A percentile compares a stretch with the other conserved stretches of the same genome.
Evolutionary conservation across 331 rosid genomes (phyloP).

Genomic region (Telfairia occidentalis): DNA sequence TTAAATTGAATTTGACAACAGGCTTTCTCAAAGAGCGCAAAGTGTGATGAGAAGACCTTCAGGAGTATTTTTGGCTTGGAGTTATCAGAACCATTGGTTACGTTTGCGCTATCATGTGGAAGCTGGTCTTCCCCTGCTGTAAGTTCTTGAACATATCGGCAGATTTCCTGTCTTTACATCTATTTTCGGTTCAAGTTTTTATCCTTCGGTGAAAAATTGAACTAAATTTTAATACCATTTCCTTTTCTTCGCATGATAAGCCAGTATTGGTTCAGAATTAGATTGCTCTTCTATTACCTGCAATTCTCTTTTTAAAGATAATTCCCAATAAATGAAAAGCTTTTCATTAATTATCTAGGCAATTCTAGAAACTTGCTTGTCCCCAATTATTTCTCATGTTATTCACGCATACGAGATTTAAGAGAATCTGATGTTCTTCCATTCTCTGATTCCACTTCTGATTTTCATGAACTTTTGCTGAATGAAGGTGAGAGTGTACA

Average conservation of each 20-base stretch:
- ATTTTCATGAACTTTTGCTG: not conserved
- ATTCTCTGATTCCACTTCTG: not conserved
- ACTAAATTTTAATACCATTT: not conserved
- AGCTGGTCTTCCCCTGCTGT: slow-evolving; percentile 99
- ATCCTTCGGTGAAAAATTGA: not conserved
- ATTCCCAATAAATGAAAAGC: not conserved
- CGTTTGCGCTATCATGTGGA: slow-evolving; percentile 92
- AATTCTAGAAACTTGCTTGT: not conserved
- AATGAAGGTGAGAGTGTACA: slow-evolving; percentile 69
- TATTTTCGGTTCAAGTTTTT: not conserved
- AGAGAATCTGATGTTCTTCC: not conserved
- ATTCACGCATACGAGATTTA: not conserved
- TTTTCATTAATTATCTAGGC: not conserved
- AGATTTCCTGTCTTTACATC: not conserved
- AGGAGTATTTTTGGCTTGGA: slow-evolving; percentile 65
- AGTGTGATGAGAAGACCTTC: slow-evolving; percentile 61
- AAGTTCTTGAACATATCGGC: slow-evolving; percentile 23
- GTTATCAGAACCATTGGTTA: slow-evolving; percentile 86
- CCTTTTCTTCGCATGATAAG: not conserved
- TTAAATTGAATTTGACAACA: slow-evolving; percentile 8
- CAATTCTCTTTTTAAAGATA: not conserved
- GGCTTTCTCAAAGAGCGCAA: slow-evolving; percentile 72
- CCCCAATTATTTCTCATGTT: not conserved
- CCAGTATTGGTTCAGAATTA: not conserved
- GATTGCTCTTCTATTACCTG: not conserved